Conservation (phyloP, 192 early-diverging fungal species). For the Ambispora gerdemannii region DNA sequence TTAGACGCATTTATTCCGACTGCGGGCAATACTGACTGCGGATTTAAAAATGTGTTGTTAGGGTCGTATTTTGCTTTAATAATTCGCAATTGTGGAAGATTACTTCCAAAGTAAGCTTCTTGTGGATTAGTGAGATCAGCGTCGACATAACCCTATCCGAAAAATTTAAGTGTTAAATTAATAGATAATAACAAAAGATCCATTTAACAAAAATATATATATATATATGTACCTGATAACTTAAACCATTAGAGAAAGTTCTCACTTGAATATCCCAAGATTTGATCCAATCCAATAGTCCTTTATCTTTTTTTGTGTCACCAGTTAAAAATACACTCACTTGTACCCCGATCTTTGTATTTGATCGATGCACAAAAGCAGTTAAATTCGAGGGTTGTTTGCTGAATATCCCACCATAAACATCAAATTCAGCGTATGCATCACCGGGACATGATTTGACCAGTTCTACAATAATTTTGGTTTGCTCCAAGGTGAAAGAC, state of each 20-base stretch:
- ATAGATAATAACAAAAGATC: not conserved
- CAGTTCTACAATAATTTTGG: not conserved
- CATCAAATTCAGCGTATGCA: conserved; percentile 10
- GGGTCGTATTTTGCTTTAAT: conserved; percentile 34
- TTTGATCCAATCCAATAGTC: not conserved
- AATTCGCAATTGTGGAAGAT: conserved; percentile 13
- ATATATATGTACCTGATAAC: conserved; percentile 18
- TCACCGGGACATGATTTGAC: not conserved
- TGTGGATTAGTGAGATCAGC: conserved; percentile 18
- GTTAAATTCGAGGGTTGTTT: conserved; percentile 14
- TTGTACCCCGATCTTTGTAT: not conserved
- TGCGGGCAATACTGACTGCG: conserved; percentile 30
- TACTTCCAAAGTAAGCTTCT: conserved; percentile 30
- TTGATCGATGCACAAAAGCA: conserved; percentile 2
- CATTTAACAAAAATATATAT: not conserved
- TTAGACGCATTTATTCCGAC: too few relatives aligned
- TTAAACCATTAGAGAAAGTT: conserved; percentile 20
- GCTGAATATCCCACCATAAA: conserved; percentile 9
- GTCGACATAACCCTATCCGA: conserved; percentile 28
- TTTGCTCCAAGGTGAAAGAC: not conserved
- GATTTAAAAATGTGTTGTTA: conserved; percentile 29
- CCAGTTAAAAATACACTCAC: not conserved
- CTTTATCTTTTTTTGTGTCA: not conserved
- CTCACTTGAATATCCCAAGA: conserved; percentile 1
- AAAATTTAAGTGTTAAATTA: not conserved